These are phyloP conservation scores for Starmerella gropengiesseri DNA, from an alignment of 805 yeast species.

Conservation along the genomic window DNA sequence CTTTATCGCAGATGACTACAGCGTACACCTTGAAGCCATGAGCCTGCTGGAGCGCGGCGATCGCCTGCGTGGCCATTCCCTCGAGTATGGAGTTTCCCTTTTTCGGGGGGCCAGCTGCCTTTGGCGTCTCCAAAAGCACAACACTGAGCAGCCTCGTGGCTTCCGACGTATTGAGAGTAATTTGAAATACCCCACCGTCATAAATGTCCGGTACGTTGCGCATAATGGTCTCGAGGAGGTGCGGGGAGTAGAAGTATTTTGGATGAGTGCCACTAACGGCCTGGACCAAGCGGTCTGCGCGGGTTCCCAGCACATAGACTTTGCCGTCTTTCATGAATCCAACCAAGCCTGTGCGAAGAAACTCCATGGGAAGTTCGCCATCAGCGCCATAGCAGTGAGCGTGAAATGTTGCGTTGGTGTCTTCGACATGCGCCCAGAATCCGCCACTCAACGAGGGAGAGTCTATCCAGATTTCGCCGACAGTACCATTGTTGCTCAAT, in stretches of 20 bases:
- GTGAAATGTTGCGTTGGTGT: conserved; percentile 66
- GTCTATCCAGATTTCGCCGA: conserved; percentile 98
- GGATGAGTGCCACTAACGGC: conserved; percentile 9
- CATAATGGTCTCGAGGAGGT: conserved; percentile 73
- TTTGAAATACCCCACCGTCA: conserved; percentile 88
- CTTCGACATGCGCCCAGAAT: conserved; percentile 60
- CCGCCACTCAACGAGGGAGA: conserved; percentile 86
- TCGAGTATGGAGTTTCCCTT: conserved; percentile 41
- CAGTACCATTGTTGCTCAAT: conserved; percentile 61
- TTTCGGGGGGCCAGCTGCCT: conserved; percentile 32
- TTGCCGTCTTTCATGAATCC: conserved; percentile 85
- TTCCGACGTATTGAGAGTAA: conserved; percentile 41
- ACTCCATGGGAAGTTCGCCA: conserved; percentile 63
- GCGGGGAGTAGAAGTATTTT: conserved; percentile 75
- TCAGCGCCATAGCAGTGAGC: conserved; percentile 67
- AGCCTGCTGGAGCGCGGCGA: conserved; percentile 39
- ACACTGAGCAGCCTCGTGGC: conserved; percentile 68
- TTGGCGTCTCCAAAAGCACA: conserved; percentile 66
- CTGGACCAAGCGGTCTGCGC: conserved; percentile 68
- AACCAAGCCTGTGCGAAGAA: conserved; percentile 77
- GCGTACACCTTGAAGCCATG: conserved; percentile 76
- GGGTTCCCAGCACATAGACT: conserved; percentile 75
- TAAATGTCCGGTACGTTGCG: conserved; percentile 68
- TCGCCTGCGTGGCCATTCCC: conserved; percentile 38
- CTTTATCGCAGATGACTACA: conserved; percentile 67